Conservation (phyloP, 306 rosid genomes). For the Rosa rugosa region DNA sequence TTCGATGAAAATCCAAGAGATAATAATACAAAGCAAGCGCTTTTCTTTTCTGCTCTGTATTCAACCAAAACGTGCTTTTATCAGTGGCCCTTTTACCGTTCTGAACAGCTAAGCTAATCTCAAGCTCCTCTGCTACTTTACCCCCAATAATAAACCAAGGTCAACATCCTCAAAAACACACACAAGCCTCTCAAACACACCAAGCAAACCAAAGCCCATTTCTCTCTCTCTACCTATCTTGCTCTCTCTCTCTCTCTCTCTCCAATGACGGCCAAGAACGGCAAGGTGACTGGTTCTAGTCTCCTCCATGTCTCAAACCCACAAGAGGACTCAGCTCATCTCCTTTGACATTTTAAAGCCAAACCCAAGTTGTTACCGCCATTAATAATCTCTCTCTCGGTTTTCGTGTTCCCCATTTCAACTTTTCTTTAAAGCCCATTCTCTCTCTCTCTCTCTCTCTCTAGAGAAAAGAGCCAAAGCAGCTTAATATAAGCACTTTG, state of each 20-base stretch:
- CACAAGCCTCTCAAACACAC: conserved; percentile 28
- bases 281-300: conserved; percentile 25
- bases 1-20: not conserved
- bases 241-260: not conserved
- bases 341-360: conserved; percentile 24
- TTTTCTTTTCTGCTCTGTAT: conserved; percentile 6
- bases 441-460: conserved; percentile 31
- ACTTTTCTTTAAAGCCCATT: conserved; percentile 56
- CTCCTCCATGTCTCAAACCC: conserved; percentile 8
- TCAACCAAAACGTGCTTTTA: conserved; percentile 50
- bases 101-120: conserved; percentile 4
- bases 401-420: conserved; percentile 53
- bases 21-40: not conserved
- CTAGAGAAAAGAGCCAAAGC: conserved; percentile 21
- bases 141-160: conserved; percentile 25
- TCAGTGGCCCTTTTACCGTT: conserved; percentile 30
- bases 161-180: conserved; percentile 43
- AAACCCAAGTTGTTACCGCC: conserved; percentile 13
- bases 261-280: conserved; percentile 54
- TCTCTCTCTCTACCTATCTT: not conserved
- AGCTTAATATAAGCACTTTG: conserved; percentile 43
- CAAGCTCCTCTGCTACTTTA: not conserved
- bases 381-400: conserved; percentile 35
- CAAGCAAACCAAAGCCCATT: conserved; percentile 39
- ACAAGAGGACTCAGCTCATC: conserved; percentile 23